Conservation (phyloP, 1,284 basidiomycete species). For the Ceratobasidium sp. region DNA sequence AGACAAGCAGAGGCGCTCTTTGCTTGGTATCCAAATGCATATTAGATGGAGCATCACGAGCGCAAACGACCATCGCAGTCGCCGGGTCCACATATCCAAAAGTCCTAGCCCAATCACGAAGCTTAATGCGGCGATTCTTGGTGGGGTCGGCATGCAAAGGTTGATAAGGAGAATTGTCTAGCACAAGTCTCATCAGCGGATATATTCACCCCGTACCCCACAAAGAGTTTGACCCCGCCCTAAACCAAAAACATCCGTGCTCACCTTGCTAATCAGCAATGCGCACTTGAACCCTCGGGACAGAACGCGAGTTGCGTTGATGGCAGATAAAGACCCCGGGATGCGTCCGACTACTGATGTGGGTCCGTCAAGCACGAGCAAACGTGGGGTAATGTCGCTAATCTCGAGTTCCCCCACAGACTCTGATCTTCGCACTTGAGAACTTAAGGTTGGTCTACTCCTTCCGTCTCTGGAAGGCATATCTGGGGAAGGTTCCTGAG, state of each 20-base stretch:
- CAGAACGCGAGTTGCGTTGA: conserved; percentile 30
- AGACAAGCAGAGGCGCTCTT: conserved; percentile 15
- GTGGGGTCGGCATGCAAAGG: conserved; percentile 24
- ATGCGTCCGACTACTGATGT: conserved; percentile 6
- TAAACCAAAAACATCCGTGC: conserved; percentile 1
- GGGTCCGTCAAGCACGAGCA: conserved; percentile 33
- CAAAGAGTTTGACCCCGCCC: not conserved
- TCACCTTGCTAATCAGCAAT: conserved; percentile 27
- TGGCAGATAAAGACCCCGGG: conserved; percentile 15
- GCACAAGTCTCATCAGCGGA: not conserved
- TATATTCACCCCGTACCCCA: conserved; percentile 3
- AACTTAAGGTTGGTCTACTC: conserved; percentile 7
- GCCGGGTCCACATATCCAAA: conserved; percentile 29
- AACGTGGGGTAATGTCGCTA: conserved; percentile 19
- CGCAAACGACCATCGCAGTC: conserved; percentile 29
- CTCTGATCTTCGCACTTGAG: conserved; percentile 29
- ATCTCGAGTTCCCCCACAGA: conserved; percentile 27
- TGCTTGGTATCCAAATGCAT: conserved; percentile 13
- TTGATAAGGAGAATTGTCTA: conserved; percentile 31
- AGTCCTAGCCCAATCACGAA: conserved; percentile 31
- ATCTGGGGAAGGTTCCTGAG: conserved; percentile 17
- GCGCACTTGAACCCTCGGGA: conserved; percentile 29
- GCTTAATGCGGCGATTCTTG: conserved; percentile 21
- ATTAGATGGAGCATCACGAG: conserved; percentile 13
- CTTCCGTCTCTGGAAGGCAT: not conserved